Evolutionary conservation across 768 basidiomycete species (phyloP).

Genomic region (Boletus pseudo-olivaceus): DNA sequence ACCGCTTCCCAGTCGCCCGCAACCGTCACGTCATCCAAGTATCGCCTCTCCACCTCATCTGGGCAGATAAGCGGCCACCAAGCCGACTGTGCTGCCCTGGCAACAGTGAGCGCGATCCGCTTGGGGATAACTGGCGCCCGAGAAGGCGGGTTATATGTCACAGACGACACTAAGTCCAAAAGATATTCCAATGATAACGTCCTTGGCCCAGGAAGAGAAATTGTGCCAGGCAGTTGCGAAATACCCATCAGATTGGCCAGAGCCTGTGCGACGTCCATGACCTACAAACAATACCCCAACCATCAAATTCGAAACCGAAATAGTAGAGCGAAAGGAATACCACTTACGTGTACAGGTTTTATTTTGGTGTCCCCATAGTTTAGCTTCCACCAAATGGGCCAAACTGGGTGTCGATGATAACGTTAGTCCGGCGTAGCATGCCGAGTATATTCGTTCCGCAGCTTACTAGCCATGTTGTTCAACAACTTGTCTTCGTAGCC

Average conservation of each 20-base stretch:
- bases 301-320: conserved; percentile 13
- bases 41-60: conserved; percentile 87
- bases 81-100: conserved; percentile 55
- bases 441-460: conserved; percentile 1
- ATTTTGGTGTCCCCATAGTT: conserved; percentile 85
- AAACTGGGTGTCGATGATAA: conserved; percentile 40
- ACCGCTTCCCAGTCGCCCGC: conserved; percentile 82
- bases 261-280: conserved; percentile 91
- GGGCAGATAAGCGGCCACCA: conserved; percentile 95
- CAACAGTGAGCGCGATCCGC: conserved; percentile 56
- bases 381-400: conserved; percentile 92
- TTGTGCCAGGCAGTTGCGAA: conserved; percentile 59
- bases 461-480: conserved; percentile 87
- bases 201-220: conserved; percentile 86
- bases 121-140: conserved; percentile 77
- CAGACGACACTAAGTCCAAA: conserved; percentile 69
- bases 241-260: conserved; percentile 71
- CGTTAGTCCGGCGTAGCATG: conserved; percentile 10
- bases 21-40: conserved; percentile 73
- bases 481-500: conserved; percentile 95
- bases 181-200: conserved; percentile 81
- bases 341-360: conserved; percentile 86
- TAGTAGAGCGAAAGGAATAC: conserved; percentile 20
- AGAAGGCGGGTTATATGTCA: conserved; percentile 75
- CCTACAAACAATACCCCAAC: conserved; percentile 41